Evolutionary conservation across 2,329 filamentous ascomycete species (phyloP), one percentile per base, ranked within the genome.

Genomic region (Scortechinia acanthostroma): DNA sequence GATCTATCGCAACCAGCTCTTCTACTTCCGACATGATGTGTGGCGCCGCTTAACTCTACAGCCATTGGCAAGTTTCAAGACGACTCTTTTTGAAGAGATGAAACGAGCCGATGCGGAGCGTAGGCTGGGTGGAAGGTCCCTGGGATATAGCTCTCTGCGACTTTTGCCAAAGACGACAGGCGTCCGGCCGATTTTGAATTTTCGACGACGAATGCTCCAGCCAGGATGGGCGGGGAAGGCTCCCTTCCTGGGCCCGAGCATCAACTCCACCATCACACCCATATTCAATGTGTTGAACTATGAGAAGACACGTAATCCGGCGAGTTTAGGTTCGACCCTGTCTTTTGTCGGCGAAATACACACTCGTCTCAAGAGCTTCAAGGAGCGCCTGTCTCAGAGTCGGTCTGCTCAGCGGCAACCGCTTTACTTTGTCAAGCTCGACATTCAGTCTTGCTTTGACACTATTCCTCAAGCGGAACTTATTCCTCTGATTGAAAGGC

Each of bases 21-120:
- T 83, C 60, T 86, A 80, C 57, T 85, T 86, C 52, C 74, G 80
- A 14, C 81, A 86, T 51, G 81, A 86, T 57, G 65, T 80, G 5
- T 86, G 82, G 82, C 70, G 68, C 44, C 66, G 62, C 43, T 57
- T 85, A 44, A 71, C 71, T 2, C 70, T 78, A 50, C 74, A 79
- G 4, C 69, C 73, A 0, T 52, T 85, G 42, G 55, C 60, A 3
- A 63, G 61, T 2, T 58, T 85, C 21, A 80, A 74, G 51, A 46
- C 60, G 2, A 63, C 59, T n/a, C 76, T 80, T 64, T 80, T 83
- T 46, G 73, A 80, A 49, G 73, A 40, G 20, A 10, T 40, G 10
- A 19, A 40, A 40, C 35, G 13, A 10, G 35, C 6, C 6, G 20
- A 10, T 79, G 47, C 68, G 1, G 56, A 64, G 22, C 61, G 61